These are phyloP conservation scores for Kodamaea sagamina DNA, from an alignment of 805 yeast genomes.

Conservation along the genomic window DNA sequence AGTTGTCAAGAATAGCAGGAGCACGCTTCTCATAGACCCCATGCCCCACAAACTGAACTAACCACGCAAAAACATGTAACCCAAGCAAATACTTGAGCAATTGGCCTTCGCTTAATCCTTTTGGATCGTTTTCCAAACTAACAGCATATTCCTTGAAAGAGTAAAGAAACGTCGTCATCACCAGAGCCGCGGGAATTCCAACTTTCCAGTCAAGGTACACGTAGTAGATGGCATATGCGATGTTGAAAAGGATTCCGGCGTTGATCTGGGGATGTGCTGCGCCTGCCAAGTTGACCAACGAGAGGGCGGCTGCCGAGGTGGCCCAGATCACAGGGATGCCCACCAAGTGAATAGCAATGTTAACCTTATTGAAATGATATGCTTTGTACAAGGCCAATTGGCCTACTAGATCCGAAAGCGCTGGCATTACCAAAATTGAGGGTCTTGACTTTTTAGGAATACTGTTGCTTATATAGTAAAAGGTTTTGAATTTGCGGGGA, in stretches of 20 bases:
- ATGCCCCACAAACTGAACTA: conserved; percentile 86
- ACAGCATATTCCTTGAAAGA: conserved; percentile 17
- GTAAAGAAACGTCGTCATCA: conserved; percentile 27
- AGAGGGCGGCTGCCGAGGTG: conserved; percentile 48
- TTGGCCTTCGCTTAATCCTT: conserved; percentile 2
- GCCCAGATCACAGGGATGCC: conserved; percentile 79
- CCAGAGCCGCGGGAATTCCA: conserved; percentile 33
- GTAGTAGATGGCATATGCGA: conserved; percentile 60
- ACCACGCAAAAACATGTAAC: conserved; percentile 65
- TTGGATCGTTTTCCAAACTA: background rate
- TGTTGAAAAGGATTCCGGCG: conserved; percentile 47
- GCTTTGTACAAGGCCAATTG: conserved; percentile 46
- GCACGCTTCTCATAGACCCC: conserved; percentile 76
- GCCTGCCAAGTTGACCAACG: conserved; percentile 25
- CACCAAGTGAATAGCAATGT: conserved; percentile 73
- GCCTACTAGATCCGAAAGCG: conserved; percentile 34
- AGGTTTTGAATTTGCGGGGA: too few species aligned
- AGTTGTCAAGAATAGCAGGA: conserved; percentile 84
- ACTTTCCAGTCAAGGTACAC: conserved; percentile 50
- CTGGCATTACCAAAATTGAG: conserved; percentile 26
- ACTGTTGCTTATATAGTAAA: too few species aligned
- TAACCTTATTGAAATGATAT: conserved; percentile 55
- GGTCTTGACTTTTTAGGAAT: too few species aligned
- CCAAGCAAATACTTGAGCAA: background rate
- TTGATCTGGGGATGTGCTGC: conserved; percentile 37